Evolutionary conservation across 768 basidiomycete species (phyloP), one percentile per base, ranked within the genome.

Genomic region (Calocybe cyanea): DNA sequence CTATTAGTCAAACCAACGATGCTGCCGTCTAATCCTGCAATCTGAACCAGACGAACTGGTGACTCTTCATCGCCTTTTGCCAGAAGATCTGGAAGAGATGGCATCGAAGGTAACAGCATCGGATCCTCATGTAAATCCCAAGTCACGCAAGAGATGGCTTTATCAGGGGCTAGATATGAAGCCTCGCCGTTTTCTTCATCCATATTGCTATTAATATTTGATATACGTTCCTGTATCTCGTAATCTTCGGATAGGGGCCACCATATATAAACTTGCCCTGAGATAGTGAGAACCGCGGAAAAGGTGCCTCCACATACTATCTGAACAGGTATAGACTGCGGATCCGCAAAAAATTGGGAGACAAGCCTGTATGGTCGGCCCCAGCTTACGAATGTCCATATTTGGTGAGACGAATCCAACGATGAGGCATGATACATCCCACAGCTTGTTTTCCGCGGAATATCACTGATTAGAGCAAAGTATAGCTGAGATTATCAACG

Each of bases 291-390:
- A 23, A 84, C 69, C 8, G 81, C 76, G n/a, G 85, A 84, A 62
- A 86, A 88, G 11, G 57, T 49, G 91, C 92, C 93, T 35, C 92
- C 91, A 54, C 87, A 85, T 60, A 84, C 85, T 30, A 90, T 73
- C 59, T 87, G 87, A 20, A 68, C 56, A 17, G 75, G 72, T 30
- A 56, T 60, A 35, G 63, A 70, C 31, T 65, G 63, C 1, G 66
- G 64, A 33, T 82, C 76, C 3, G 64, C 67, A 24, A 83, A 64
- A 19, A 78, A 62, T 1, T 69, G 58, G 14, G 78, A 72, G 1
- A 67, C 65, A 32, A 92, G 68, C 35, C 70, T 69, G 67, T 87
- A 87, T 1, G 91, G 88, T 17, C 86, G 73, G 3, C 89, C 92
- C 79, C 90, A 92, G 54, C 71, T 81, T 4, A 73, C 62, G 59